These are phyloP conservation scores for Chlamydomonas incerta DNA, from an alignment of 139 green algal species.

Conservation along the genomic window DNA sequence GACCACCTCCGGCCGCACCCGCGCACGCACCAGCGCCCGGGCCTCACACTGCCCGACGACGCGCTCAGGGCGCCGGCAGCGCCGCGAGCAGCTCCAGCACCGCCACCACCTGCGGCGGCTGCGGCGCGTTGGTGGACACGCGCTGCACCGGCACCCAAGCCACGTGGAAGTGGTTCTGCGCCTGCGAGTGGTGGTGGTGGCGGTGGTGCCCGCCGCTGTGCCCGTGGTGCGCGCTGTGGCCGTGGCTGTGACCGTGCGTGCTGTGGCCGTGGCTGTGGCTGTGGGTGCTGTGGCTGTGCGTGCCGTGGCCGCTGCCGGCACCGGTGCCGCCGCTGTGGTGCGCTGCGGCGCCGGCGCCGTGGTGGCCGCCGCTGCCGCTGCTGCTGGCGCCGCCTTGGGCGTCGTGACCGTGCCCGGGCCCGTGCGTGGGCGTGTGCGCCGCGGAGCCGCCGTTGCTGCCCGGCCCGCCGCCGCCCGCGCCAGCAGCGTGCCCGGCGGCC, in stretches of 20 bases:
- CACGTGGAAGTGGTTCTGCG: slow-evolving; percentile 28
- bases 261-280: not conserved
- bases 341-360: too few relatives aligned
- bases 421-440: not conserved
- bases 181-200: not conserved
- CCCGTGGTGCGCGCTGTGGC: not conserved
- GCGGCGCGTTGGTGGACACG: slow-evolving; percentile 32
- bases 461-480: not conserved
- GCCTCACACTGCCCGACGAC: too few relatives aligned
- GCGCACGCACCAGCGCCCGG: too few relatives aligned
- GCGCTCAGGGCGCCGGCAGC: slow-evolving; percentile 6
- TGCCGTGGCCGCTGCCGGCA: not conserved
- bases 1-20: too few relatives aligned
- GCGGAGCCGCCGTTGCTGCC: too few relatives aligned
- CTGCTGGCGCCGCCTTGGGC: not conserved
- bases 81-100: slow-evolving; percentile 45
- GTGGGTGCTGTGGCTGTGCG: too few relatives aligned
- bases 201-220: not conserved
- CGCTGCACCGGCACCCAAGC: slow-evolving; percentile 39
- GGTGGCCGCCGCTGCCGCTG: too few relatives aligned
- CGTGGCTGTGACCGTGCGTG: not conserved
- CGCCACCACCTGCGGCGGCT: not conserved
- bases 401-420: not conserved
- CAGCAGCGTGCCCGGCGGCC: too few relatives aligned
- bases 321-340: too few relatives aligned